Percentiles rank a stretch among this genome's conserved stretches.
phyloP scores from a whole-genome alignment of 176 grass and related monocot genomes.

The Bonia amplexicaulis region DNA sequence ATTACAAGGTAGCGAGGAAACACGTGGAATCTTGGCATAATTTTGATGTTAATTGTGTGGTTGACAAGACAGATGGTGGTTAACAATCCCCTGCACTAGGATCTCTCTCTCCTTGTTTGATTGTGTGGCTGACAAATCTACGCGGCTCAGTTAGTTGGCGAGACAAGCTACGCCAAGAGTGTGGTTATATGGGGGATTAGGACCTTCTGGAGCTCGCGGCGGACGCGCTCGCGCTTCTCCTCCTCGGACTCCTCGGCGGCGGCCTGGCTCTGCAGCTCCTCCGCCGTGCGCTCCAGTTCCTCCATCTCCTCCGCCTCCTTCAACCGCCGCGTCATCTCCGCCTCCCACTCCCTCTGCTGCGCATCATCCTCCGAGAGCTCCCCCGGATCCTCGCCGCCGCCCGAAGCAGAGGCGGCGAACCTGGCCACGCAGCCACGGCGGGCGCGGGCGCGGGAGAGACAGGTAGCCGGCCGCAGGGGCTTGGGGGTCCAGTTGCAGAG shows the following conservation, averaged over 20 bases:
- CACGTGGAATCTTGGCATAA: not conserved
- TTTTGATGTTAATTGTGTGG: no score
- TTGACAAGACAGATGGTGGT: no score
- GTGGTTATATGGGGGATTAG: not conserved
- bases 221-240: conserved; percentile 87
- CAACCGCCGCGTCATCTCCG: conserved; percentile 45
- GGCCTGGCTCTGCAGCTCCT: conserved; percentile 65
- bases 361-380: conserved; percentile 8
- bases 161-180: not conserved
- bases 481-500: conserved; percentile 24
- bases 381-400: conserved; percentile 26
- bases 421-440: not conserved
- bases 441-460: not conserved
- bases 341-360: conserved; percentile 49
- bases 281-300: conserved; percentile 83
- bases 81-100: no score
- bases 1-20: not conserved
- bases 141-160: not conserved
- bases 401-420: conserved; percentile 43
- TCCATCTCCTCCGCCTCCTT: conserved; percentile 94
- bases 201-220: conserved; percentile 92
- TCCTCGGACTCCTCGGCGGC: conserved; percentile 75
- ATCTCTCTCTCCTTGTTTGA: not conserved
- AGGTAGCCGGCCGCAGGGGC: not conserved
- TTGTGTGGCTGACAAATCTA: not conserved